Base-by-base conservation (phyloP, 73 alveolate genomes). In the Paramecium caudatum region DNA sequence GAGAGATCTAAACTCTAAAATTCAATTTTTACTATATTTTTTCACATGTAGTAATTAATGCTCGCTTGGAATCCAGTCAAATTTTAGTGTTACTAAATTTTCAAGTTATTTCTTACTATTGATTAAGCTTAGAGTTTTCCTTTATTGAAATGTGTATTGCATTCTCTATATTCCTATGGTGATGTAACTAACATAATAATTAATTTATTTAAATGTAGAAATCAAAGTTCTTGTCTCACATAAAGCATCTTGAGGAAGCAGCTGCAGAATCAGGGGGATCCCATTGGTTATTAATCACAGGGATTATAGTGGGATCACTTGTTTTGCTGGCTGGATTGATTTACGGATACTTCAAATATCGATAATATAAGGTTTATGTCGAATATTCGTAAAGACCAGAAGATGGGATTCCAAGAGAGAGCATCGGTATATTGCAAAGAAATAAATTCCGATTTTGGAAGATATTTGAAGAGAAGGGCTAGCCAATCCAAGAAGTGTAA, bases 321-420 rank as follows among this genome's bases (percentile, higher is more conserved):
- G 37, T 30, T 2, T 21, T 7, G 65, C 16, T 74, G 43, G 88
- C 68, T 41, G 55, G 43, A 0, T 17, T 74, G 5, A 25, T 74
- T 74, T 74, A 39, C 19, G 62, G 62, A 15, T 74, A 74, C 10
- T 16, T 74, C 0, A 74, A 74, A 37, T 74, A 74, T 45, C 5
- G 68, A 37, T 45, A 74, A 45, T 12, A 37, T 19, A 27, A 34
- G 88, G 88, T 74, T 16, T 74, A 74, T 43, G 49, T 34, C 3
- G 88, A 74, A 43, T 74, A 74, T 74, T 74, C 88, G 0, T 8
- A 27, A 17, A 74, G 47, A 30, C 88, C 88, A 9, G 88, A 74
- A 25, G 4, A 13, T 8, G 88, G 88, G 12, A 74, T 74, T 21
- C 88, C 88, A 2, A 74, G 15, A 39, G 43, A 37, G 47, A 37